Evolutionary conservation across 2,329 filamentous ascomycete genomes (phyloP), one percentile per base, ranked within the genome.

Genomic region (Periglandula ipomoeae): DNA sequence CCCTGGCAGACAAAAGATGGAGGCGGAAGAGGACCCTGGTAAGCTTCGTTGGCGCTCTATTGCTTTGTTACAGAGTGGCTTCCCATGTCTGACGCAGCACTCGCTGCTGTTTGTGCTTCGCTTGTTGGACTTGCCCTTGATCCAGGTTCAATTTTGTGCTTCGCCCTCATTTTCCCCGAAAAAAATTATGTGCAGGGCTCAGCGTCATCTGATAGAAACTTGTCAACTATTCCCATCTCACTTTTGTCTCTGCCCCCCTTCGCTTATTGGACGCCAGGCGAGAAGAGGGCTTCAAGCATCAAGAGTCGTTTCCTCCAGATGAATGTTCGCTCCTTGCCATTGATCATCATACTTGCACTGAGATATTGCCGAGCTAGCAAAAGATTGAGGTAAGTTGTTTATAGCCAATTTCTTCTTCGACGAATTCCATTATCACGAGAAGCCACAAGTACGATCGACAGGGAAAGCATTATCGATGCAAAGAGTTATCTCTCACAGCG

Each of bases 41-140:
- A 41, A 46, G 43, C 37, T 50, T 50, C 43, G 27, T 41, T 50
- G 48, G 48, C 48, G 47, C 19, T 46, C 42, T 32, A 24, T 13
- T 39, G 47, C 30, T 38, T 47, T 41, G 26, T 43, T 27, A 26
- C 37, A 34, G 42, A 44, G 48, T 47, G 44, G 44, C 48, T 38
- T 38, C 38, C 38, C 22, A 39, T 24, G 44, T 38, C 45, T 44
- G 26, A 38, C 27, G 24, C 39, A 37, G 9, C 4, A 23, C 23
- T 13, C 27, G 17, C 22, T 39, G 23, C 45, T 17, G 45, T 26
- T 47, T 34, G 26, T 42, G 40, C 41, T 34, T 47, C 39, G 44
- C 48, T 30, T 44, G 44, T 22, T 34, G 24, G 24, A 22, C 26
- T 34, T 32, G n/a, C n/a, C 20, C 7, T 43, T 34, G 19, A 24